Evolutionary conservation across 2,329 filamentous ascomycete species (phyloP), one percentile per base, ranked within the genome.

Genomic region (Fusarium sp.): DNA sequence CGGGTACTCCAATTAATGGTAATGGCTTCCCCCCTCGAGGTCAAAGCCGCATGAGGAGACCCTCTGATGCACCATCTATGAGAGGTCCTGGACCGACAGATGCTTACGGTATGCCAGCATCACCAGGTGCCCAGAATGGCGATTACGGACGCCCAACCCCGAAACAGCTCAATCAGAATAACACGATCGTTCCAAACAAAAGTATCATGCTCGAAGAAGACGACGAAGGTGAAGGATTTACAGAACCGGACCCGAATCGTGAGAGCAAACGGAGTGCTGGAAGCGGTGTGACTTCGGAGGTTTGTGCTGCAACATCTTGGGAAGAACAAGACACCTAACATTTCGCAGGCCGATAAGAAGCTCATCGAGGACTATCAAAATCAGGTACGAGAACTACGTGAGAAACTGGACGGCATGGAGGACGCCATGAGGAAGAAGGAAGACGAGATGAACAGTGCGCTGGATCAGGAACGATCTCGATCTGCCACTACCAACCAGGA

Each of bases 191-290:
- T 38, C 96, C 96, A 2, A 98, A 98, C 81, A 99, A 98, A 84
- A 97, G 96, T 79, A 98, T 94, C 2, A 95, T 98, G 92, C 91
- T 98, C 3, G 96, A 99, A 82, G 96, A 98, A 80, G 95, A 97
- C 74, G 95, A 97, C 76, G 94, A 94, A 73, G 87, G 87, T 56
- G 88, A 78, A 53, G 87, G 89, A 6, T 93, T 93, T 80, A 89
- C 88, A 35, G 79, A 80, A 28, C 73, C 77, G 36, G 72, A 68
- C 41, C 77, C 77, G 30, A 83, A 77, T 26, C 69, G 75, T 28
- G 78, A 77, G 26, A 79, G 77, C 64, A 79, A 83, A 53, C 77
- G 78, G 42, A 82, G 78, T 60, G 79, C 75, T 10, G 78, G 74
- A 26, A 80, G 79, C 26, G 76, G 75, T 30, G 62, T 59, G 26